Evolutionary conservation across 768 basidiomycete genomes (phyloP), one percentile per base, ranked within the genome.

Genomic region (Suillus subluteus): DNA sequence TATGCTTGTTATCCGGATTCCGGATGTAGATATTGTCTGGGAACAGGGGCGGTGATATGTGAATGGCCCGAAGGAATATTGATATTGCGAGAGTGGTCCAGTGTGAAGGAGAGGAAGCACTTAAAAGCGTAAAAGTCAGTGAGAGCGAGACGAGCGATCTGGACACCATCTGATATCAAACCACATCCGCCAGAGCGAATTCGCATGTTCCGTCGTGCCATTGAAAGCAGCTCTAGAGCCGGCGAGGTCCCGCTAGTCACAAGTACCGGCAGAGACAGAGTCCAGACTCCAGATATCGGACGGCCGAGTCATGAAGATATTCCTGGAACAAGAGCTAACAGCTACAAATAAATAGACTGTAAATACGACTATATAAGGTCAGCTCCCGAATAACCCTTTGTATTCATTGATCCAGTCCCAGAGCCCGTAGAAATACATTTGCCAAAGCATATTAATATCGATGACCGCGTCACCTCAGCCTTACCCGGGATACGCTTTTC

Each of bases 401-500:
- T 30, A 16, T 30, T 30, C 26, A 30, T 30, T 18, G 52, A 32
- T 32, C 52, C 52, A 26, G 26, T 9, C 16, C 16, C 6, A 52
- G 23, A 50, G 52, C 52, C 18, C 18, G 54, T 18, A 55, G 8
- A 54, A 32, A 54, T 30, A 8, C 30, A 54, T 54, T 30, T 18
- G 9, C 16, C 54, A 32, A 55, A 55, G 16, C 30, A 55, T 18
- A 8, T 32, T 11, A 8, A 55, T 11, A 55, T 18, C 54, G 16
- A 55, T 55, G 54, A 18, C 54, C 21, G 9, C 8, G 11, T 61
- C 62, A 50, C 64, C 70, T 50, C 61, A 23, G 15, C 38, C 64
- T 56, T 32, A 32, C 41, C 48, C 64, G 15, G 65, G 71, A 55
- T 66, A 66, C 58, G 59, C 72, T n/a, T 71, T 75, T 21, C 68